Percentiles rank a stretch among this genome's conserved stretches.
Evolutionary conservation across 371 early-diverging fungal genomes (phyloP).

Genomic region (Ordospora colligata): DNA sequence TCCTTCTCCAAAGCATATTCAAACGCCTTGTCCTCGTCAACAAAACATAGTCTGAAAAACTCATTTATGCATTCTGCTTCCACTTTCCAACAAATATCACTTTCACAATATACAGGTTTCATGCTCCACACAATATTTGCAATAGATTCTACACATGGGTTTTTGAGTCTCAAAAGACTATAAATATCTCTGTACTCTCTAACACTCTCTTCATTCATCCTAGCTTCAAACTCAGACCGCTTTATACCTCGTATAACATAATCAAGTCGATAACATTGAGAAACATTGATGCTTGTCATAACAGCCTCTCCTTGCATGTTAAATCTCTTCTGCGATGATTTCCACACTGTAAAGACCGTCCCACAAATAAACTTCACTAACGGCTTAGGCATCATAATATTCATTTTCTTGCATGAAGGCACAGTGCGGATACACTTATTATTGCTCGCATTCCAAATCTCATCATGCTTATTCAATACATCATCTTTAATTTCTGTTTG

Average conservation of each 20-base stretch:
- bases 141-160: not conserved
- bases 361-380: not conserved
- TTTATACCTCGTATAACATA: not conserved
- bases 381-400: slow-evolving; percentile 6
- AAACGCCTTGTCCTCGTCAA: not conserved
- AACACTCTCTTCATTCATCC: not conserved
- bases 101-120: not conserved
- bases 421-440: no score
- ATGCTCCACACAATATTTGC: not conserved
- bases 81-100: not conserved
- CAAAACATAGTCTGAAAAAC: not conserved
- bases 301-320: slow-evolving; percentile 4
- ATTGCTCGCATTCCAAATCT: no score
- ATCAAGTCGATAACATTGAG: not conserved
- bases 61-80: not conserved
- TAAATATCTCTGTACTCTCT: not conserved
- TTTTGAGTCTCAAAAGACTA: not conserved
- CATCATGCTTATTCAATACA: not conserved
- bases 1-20: slow-evolving; percentile 8
- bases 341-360: not conserved
- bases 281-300: not conserved
- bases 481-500: not conserved
- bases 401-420: not conserved
- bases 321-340: not conserved
- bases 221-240: not conserved